A percentile compares a stretch with the other conserved stretches of the same genome.
Conservation (phyloP, 352 stramenopile genomes). For the Phytophthora sansomeana region DNA sequence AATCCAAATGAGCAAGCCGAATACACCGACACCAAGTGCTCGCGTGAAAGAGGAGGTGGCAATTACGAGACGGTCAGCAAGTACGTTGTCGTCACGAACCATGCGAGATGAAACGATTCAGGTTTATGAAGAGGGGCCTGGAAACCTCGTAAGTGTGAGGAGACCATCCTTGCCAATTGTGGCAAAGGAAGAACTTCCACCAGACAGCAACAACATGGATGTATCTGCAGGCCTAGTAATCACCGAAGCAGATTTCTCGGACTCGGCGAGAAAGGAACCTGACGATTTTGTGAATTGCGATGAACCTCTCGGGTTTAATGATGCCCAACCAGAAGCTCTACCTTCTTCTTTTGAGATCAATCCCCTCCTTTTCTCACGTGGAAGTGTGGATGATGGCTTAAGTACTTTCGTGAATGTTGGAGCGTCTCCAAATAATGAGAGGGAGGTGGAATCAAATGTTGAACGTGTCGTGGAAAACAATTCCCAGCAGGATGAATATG, state of each 20-base stretch:
- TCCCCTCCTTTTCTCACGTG: neutral
- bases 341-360: neutral
- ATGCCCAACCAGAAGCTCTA: neutral
- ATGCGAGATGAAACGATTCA: conserved; percentile 22
- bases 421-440: neutral
- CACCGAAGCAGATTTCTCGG: neutral
- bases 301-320: neutral
- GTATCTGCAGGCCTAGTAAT: neutral
- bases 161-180: neutral
- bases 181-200: neutral
- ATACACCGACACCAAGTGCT: neutral
- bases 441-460: neutral
- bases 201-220: neutral
- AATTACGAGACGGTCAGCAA: conserved; percentile 3
- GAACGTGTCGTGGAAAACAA: conserved; percentile 2
- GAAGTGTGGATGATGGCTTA: neutral
- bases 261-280: neutral
- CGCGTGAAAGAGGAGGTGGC: neutral
- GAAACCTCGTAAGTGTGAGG: neutral
- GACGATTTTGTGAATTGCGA: neutral
- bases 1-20: conserved; percentile 18
- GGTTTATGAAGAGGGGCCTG: neutral
- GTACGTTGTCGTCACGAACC: neutral
- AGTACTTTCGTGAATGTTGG: neutral
- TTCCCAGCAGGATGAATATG: neutral